Conservation (phyloP, 345 rosid species). For the Ailanthus altissimus region DNA sequence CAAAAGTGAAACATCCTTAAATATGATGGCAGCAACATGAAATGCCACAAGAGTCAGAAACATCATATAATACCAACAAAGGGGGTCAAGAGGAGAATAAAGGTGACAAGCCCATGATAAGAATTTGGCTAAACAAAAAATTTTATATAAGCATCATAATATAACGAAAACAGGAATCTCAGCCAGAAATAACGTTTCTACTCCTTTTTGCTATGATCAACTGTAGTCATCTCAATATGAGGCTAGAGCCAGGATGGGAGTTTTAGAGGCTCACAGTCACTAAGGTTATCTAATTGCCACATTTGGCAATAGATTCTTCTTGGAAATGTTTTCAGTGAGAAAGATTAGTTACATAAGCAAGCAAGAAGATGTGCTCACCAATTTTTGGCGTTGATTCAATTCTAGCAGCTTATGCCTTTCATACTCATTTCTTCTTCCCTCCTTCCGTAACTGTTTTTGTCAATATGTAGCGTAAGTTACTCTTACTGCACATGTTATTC, state of each 20-base stretch:
- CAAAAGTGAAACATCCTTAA: neutral
- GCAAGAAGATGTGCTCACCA: constrained; percentile 48
- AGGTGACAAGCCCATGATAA: neutral
- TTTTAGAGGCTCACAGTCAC: neutral
- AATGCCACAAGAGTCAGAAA: neutral
- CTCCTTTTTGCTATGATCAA: neutral
- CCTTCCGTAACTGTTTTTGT: constrained; percentile 73
- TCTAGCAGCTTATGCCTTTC: constrained; percentile 98
- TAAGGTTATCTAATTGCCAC: neutral
- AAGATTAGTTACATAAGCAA: neutral
- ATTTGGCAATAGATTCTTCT: neutral
- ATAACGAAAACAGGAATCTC: neutral
- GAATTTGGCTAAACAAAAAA: neutral
- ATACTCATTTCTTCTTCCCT: constrained; percentile 95
- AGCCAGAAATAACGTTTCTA: neutral
- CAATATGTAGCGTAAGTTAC: neutral
- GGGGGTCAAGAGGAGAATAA: neutral
- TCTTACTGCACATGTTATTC: neutral
- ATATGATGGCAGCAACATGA: neutral
- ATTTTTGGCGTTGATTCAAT: constrained; percentile 93
- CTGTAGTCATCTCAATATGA: neutral
- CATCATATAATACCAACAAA: neutral
- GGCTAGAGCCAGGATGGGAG: neutral
- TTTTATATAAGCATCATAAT: neutral
- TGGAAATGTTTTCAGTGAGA: neutral